Conservation (phyloP, 345 rosid genomes). For the Cardamine chenopodiifolia region DNA sequence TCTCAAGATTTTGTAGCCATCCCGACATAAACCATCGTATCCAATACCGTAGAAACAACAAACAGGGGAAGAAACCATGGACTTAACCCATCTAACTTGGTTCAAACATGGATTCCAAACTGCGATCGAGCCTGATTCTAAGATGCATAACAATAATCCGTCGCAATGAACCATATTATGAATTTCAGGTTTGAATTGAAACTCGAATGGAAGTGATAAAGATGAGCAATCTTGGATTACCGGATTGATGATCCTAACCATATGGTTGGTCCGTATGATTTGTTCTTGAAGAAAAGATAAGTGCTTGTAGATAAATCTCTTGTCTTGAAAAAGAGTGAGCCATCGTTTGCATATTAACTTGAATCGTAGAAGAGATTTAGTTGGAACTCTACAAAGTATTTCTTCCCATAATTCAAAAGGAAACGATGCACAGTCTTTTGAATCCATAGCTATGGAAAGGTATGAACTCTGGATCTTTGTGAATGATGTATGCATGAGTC, state of each 20-base stretch:
- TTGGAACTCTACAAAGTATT: constrained; percentile 33
- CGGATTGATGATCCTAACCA: constrained; percentile 19
- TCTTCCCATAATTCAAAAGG: constrained; percentile 25
- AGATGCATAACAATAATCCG: constrained; percentile 29
- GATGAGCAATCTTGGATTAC: neutral
- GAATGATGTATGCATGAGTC: constrained; percentile 5
- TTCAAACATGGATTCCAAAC: constrained; percentile 33
- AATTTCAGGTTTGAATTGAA: neutral
- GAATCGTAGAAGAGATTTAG: constrained; percentile 23
- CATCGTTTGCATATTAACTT: constrained; percentile 33
- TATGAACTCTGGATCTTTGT: neutral
- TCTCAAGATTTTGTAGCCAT: constrained; percentile 22
- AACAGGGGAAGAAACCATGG: neutral
- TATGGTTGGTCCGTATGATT: neutral
- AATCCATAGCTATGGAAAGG: constrained; percentile 7
- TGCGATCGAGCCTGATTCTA: constrained; percentile 7
- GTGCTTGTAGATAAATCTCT: constrained; percentile 33
- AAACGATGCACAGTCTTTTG: constrained; percentile 12
- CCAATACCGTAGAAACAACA: constrained; percentile 17
- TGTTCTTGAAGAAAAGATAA: constrained; percentile 15
- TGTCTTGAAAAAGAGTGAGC: constrained; percentile 12
- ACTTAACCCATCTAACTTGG: constrained; percentile 26
- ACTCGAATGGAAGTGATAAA: constrained; percentile 26
- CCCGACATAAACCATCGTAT: constrained; percentile 10
- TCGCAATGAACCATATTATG: constrained; percentile 22